Base-by-base conservation (phyloP, 345 rosid species). In the Citrus hindsii region DNA sequence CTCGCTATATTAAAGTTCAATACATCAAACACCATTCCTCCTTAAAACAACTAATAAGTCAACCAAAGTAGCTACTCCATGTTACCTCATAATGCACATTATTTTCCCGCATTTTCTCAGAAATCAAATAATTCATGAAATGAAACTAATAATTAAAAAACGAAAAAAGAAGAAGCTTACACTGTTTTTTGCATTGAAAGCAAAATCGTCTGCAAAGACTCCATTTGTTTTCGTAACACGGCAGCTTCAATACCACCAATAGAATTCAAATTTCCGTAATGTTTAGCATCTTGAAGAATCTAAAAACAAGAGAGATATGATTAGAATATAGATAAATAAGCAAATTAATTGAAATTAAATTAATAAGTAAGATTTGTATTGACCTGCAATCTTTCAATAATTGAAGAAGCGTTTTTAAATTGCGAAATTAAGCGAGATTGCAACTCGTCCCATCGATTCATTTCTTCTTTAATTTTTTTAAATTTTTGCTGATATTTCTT, bases 401-500 rank as follows among this genome's bases (percentile, higher is more conserved):
- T 88, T 40, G 92, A 86, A 80, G 92, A 88, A 68, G 92, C 94
- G 42, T 91, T 90, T 75, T 83, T 74, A 69, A 88, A 93, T 71
- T 84, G 94, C 0, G 92, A 89, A 33, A 88, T 76, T 74, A 92
- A 75, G 69, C 86, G 88, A 81, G 86, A 83, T 77, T 92, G 99
- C 83, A 90, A 83, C 60, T 86, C 84, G 25, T 86, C 91, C 99
- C 99, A 91, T 25, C 83, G 85, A 6, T 80, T 84, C 91, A 92
- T 87, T 77, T 87, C 90, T 32, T 90, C 94, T 78, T 84, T 86
- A 7, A 82, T 90, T 77, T 80, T 92, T 79, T 82, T 86, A 66
- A 89, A 84, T 77, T 82, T 89, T 80, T 91, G 93, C 78, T 90
- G 97, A 74, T 90, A 92, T 78, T 93, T 92, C 85, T 76, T 90